These are phyloP conservation scores for Tetrahymena thermophila DNA, from an alignment of 73 alveolate species.

Conservation along the genomic window DNA sequence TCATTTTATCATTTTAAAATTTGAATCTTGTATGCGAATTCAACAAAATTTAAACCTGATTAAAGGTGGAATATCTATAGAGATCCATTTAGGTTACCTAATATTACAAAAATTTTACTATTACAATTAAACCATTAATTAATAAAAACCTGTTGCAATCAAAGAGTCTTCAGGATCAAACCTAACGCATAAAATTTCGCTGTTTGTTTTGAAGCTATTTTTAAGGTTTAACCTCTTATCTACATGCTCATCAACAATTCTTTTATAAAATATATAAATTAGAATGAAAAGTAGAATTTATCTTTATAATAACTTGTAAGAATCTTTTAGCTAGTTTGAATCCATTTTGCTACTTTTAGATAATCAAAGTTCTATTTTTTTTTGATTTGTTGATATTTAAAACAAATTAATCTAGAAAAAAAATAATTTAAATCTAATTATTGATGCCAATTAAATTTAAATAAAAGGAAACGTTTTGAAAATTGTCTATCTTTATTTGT, in stretches of 20 bases:
- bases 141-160: conserved; percentile 22
- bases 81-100: conserved; percentile 30
- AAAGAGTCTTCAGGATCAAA: conserved; percentile 28
- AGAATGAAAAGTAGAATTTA: too few species aligned
- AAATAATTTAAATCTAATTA: background rate
- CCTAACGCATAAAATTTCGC: conserved; percentile 22
- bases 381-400: background rate
- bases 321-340: background rate
- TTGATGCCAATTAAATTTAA: too few species aligned
- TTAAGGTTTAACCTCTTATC: conserved; percentile 6
- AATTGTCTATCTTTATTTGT: too few species aligned
- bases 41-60: conserved; percentile 1
- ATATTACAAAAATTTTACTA: background rate
- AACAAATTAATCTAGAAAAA: background rate
- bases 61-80: background rate
- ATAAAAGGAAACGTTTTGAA: background rate
- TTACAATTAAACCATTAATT: background rate
- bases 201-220: conserved; percentile 14
- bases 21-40: background rate
- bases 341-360: background rate
- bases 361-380: background rate
- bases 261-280: background rate
- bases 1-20: background rate
- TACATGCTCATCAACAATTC: background rate
- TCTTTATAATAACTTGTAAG: background rate